A percentile compares a stretch with the other conserved stretches of the same genome.
Evolutionary conservation across 192 early-diverging fungal species (phyloP).

Genomic region (Kappamyces sp.): DNA sequence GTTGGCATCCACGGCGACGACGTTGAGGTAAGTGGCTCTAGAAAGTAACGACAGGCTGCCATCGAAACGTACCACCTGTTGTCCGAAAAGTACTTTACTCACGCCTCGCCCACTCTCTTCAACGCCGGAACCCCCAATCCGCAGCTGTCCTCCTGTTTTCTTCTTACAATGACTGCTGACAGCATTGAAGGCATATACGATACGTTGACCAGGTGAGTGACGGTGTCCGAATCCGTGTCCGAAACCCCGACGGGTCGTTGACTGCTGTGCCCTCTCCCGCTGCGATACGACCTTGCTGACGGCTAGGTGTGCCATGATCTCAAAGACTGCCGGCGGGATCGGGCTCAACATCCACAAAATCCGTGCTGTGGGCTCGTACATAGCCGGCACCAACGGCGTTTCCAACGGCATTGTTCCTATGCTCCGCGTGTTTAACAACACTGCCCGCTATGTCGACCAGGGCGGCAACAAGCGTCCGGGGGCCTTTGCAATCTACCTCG

Average conservation of each 20-base stretch:
- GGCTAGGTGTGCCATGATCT: conserved; percentile 82
- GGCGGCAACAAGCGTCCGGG: conserved; percentile 98
- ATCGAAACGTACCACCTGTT: conserved; percentile 92
- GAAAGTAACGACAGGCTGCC: no score
- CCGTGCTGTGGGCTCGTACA: conserved; percentile 89
- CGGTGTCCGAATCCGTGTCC: no score
- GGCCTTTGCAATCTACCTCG: conserved; percentile 96
- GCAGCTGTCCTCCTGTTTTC: conserved; percentile 92
- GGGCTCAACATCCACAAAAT: conserved; percentile 98
- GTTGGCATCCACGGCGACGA: conserved; percentile 95
- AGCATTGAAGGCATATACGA: conserved; percentile 98
- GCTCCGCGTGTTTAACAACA: conserved; percentile 98
- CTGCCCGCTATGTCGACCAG: conserved; percentile 98
- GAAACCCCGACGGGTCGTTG: no score
- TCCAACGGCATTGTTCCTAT: conserved; percentile 97
- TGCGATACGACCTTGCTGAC: no score
- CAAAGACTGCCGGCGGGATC: conserved; percentile 96
- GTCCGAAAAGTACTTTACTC: conserved; percentile 92
- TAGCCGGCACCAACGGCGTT: conserved; percentile 94
- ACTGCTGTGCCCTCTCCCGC: no score
- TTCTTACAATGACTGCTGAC: conserved; percentile 93
- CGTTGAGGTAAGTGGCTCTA: no score
- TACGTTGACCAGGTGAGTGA: conserved; percentile 70
- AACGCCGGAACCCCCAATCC: conserved; percentile 96
- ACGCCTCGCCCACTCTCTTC: conserved; percentile 95